Base-by-base conservation (phyloP, 805 yeast genomes). In the Blastobotrys terrestris region DNA sequence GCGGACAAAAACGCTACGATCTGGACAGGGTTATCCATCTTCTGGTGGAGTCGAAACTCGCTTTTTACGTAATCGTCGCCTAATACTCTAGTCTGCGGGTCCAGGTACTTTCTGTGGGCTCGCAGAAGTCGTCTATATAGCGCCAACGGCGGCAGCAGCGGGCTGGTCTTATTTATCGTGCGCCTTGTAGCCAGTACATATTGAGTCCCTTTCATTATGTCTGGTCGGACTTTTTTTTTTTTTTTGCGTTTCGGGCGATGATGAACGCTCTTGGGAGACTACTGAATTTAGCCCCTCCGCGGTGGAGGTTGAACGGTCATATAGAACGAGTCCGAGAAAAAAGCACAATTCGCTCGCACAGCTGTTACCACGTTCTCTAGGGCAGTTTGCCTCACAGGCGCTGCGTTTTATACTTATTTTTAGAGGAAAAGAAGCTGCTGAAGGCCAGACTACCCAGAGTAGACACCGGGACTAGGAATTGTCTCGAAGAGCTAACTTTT, bases 1-100 rank as follows among this genome's bases (percentile, higher is more conserved):
- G 88, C 84, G 1, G 95, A 81, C 56, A 94, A 74, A 61, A 94
- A 94, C 8, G 97, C 99, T 8, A 94, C 90, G 35, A 94, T 89
- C 64, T 92, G 95, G 20, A 89, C 75, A 2, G 99, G 98, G 67
- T 94, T 90, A 58, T 89, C 96, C 4, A 85, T 78, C 47, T 73
- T 69, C 55, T 82, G 79, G 70, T 94, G 99, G 4, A 91, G 84
- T 61, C 83, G 81, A 73, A 94, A 94, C 71, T 94, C 99, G 39
- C 84, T 79, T 65, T 83, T 86, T 49, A 92, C 96, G 66, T 94
- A 94, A 59, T 81, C 77, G 68, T 94, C 97, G 2, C 99, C 99
- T 19, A 94, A 74, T 50, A 81, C 77, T 53, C 95, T 76, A 55
- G 85, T 85, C 48, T 81, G 81, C 2, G 71, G 67, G 0, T 91